phyloP scores from a whole-genome alignment of 768 basidiomycete genomes.

The Auriscalpium vulgare region DNA sequence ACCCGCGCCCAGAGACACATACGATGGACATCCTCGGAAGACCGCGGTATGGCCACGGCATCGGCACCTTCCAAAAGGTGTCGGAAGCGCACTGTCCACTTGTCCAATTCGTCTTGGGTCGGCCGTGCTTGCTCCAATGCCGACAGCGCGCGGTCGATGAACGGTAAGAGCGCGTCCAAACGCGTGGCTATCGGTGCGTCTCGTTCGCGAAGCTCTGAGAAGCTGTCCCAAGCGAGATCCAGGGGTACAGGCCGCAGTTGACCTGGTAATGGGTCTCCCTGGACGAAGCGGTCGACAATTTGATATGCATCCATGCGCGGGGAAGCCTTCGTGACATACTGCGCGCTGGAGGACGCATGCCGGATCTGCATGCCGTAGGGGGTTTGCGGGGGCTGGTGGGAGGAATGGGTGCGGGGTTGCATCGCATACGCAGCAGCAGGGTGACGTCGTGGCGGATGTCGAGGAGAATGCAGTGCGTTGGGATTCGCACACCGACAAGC shows the following conservation, averaged over 20 bases:
- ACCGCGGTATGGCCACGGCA: neutral
- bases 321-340: neutral
- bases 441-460: no score
- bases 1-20: conserved; percentile 9
- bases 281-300: conserved; percentile 7
- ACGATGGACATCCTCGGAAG: neutral
- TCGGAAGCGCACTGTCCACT: conserved; percentile 9
- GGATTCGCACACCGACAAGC: no score
- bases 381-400: no score
- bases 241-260: conserved; percentile 3
- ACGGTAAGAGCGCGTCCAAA: conserved; percentile 2
- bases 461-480: no score
- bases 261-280: conserved; percentile 9
- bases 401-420: no score
- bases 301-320: neutral
- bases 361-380: no score
- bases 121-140: conserved; percentile 5
- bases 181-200: neutral
- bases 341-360: no score
- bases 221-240: conserved; percentile 10
- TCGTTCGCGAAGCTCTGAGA: conserved; percentile 1
- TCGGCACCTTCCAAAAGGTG: conserved; percentile 1
- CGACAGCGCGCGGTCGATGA: conserved; percentile 11
- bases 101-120: conserved; percentile 3
- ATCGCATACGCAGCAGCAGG: no score